phyloP scores from a whole-genome alignment of 257 asterid genomes.

The Nicotiana attenuata region DNA sequence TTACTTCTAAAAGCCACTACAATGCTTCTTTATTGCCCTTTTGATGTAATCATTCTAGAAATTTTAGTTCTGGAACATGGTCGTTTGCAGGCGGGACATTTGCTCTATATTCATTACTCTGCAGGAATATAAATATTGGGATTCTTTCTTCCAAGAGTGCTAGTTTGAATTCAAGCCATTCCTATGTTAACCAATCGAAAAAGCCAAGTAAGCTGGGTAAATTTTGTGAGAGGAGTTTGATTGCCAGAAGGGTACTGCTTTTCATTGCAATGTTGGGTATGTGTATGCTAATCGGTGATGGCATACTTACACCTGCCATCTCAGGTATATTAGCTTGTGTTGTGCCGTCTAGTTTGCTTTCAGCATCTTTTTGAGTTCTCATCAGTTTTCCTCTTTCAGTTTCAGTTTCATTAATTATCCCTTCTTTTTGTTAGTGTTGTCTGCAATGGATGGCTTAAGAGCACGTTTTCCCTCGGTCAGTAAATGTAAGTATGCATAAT shows the following conservation, averaged over 20 bases:
- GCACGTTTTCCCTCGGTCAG: constrained; percentile 34
- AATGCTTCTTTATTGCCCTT: not conserved
- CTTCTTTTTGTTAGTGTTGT: constrained; percentile 26
- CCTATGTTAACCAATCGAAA: constrained; percentile 6
- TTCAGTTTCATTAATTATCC: not conserved
- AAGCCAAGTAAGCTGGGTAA: constrained; percentile 30
- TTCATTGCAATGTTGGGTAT: constrained; percentile 50
- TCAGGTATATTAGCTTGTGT: constrained; percentile 37
- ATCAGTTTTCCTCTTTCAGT: not conserved
- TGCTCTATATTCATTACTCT: constrained; percentile 57
- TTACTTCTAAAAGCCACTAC: not conserved
- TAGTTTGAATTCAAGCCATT: constrained; percentile 9
- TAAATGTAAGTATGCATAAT: constrained; percentile 27
- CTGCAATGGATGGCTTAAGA: constrained; percentile 40
- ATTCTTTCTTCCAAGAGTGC: constrained; percentile 27
- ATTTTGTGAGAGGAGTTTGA: constrained; percentile 36
- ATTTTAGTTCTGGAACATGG: not conserved
- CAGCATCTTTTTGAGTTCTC: not conserved
- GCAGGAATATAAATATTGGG: constrained; percentile 44
- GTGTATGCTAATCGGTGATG: constrained; percentile 72
- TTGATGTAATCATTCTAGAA: not conserved
- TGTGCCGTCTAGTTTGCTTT: not conserved
- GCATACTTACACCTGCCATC: constrained; percentile 66
- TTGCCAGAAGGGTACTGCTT: constrained; percentile 38
- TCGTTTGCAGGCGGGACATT: constrained; percentile 49